These are phyloP conservation scores for Xanthoparmelia taractica DNA, from an alignment of 495 filamentous ascomycete genomes.

Conservation along the genomic window DNA sequence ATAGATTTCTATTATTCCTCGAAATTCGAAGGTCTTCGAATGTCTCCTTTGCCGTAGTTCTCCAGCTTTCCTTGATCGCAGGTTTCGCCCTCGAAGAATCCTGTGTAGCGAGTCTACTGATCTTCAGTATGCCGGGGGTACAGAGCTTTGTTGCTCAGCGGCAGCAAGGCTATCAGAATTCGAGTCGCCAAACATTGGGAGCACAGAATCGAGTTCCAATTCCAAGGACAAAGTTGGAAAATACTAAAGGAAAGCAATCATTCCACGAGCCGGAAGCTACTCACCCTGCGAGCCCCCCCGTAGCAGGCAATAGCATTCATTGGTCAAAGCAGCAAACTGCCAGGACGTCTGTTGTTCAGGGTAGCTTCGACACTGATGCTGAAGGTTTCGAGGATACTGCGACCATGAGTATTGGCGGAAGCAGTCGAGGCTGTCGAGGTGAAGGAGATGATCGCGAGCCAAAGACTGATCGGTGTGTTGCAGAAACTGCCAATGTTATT, in stretches of 20 bases:
- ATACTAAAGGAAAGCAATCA: neutral
- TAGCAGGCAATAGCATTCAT: neutral
- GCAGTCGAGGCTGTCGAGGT: neutral
- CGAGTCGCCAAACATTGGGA: slow-evolving; percentile 1
- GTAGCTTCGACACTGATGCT: slow-evolving; percentile 25
- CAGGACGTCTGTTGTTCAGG: neutral
- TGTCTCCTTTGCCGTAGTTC: neutral
- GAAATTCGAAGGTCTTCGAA: neutral
- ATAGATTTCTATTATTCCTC: neutral
- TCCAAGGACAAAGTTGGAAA: slow-evolving; percentile 7
- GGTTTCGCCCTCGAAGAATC: neutral
- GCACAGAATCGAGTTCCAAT: slow-evolving; percentile 1
- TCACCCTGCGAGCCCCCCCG: neutral
- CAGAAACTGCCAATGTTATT: neutral
- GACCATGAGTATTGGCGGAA: slow-evolving; percentile 5
- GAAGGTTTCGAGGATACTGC: slow-evolving; percentile 23
- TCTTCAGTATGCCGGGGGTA: slow-evolving; percentile 14
- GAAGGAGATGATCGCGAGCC: neutral
- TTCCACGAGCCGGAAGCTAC: neutral
- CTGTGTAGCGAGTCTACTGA: neutral
- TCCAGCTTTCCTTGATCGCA: neutral
- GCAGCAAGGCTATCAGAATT: neutral
- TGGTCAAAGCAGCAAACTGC: neutral
- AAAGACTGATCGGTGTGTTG: neutral
- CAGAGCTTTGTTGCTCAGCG: slow-evolving; percentile 12